Conservation (phyloP, 768 basidiomycete genomes). For the Hemileccinum rubropunctum region DNA sequence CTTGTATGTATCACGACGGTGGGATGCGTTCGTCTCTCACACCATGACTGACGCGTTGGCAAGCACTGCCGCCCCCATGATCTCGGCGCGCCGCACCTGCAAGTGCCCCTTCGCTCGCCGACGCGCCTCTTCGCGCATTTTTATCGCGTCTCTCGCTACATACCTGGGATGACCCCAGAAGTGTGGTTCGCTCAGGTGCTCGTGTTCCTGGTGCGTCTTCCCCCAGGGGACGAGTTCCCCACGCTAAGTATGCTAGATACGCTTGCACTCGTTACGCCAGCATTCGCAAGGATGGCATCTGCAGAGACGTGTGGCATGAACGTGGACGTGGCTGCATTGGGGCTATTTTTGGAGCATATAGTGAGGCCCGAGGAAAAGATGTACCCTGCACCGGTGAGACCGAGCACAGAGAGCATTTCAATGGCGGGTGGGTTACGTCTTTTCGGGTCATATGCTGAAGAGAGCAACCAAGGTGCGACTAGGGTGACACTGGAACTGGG, state of each 20-base stretch:
- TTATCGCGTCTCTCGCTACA: slow-evolving; percentile 52
- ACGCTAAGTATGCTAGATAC: slow-evolving; percentile 41
- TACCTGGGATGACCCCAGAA: slow-evolving; percentile 53
- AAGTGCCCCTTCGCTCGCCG: slow-evolving; percentile 42
- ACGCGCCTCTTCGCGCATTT: slow-evolving; percentile 52
- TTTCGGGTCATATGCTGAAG: neutral
- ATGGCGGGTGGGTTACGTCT: slow-evolving; percentile 54
- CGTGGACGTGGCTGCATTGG: slow-evolving; percentile 29
- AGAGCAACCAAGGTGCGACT: no score
- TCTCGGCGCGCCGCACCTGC: slow-evolving; percentile 7
- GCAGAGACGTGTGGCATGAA: slow-evolving; percentile 12
- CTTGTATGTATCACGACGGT: no score
- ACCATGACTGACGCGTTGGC: no score
- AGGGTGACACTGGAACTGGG: slow-evolving; percentile 24
- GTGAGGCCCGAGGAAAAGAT: slow-evolving; percentile 41
- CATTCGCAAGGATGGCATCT: slow-evolving; percentile 14
- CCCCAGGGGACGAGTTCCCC: slow-evolving; percentile 74
- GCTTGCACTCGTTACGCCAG: slow-evolving; percentile 16
- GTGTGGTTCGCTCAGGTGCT: slow-evolving; percentile 72
- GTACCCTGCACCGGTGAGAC: slow-evolving; percentile 49
- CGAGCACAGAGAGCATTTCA: slow-evolving; percentile 55
- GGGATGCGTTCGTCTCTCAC: no score
- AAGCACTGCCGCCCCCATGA: no score
- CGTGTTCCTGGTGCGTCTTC: slow-evolving; percentile 48
- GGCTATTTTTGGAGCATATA: slow-evolving; percentile 57